Evolutionary conservation across 2,329 filamentous ascomycete species (phyloP).

Genomic region (Penicillium glabrum): DNA sequence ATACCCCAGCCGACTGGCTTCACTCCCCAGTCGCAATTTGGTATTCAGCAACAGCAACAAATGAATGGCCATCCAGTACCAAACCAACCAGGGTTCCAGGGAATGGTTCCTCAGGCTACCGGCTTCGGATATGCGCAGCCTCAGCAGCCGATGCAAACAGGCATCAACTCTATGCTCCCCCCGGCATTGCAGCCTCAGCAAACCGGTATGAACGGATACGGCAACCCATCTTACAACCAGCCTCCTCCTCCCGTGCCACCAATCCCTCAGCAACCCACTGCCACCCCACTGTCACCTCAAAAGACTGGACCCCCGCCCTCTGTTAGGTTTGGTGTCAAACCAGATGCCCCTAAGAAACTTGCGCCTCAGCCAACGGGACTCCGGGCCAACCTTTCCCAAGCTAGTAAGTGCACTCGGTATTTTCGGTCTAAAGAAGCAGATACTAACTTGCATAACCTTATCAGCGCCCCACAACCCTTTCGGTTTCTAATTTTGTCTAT

Average conservation of each 20-base stretch:
- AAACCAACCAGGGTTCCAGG: constrained; percentile 44
- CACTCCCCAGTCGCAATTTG: constrained; percentile 47
- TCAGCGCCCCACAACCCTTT: constrained; percentile 69
- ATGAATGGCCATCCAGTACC: constrained; percentile 24
- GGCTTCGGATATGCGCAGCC: constrained; percentile 51
- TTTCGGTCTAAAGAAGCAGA: neutral
- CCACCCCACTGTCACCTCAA: constrained; percentile 68
- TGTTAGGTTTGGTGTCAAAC: constrained; percentile 80
- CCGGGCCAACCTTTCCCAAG: constrained; percentile 87
- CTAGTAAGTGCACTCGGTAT: constrained; percentile 70
- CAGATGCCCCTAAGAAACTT: constrained; percentile 70
- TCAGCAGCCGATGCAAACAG: constrained; percentile 51
- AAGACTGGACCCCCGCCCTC: constrained; percentile 84
- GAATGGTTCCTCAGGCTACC: constrained; percentile 54
- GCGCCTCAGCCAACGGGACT: constrained; percentile 83
- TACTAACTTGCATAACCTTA: constrained; percentile 12
- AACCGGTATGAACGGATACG: constrained; percentile 53
- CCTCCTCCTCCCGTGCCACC: constrained; percentile 56
- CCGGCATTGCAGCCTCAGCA: constrained; percentile 52
- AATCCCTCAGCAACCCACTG: constrained; percentile 58
- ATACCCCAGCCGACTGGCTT: constrained; percentile 51
- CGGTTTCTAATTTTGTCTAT: constrained; percentile 55
- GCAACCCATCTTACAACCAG: constrained; percentile 48
- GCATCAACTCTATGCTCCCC: constrained; percentile 55
- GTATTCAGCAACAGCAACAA: constrained; percentile 44